phyloP scores from a whole-genome alignment of 805 yeast genomes.

The Yarrowia bubula region DNA sequence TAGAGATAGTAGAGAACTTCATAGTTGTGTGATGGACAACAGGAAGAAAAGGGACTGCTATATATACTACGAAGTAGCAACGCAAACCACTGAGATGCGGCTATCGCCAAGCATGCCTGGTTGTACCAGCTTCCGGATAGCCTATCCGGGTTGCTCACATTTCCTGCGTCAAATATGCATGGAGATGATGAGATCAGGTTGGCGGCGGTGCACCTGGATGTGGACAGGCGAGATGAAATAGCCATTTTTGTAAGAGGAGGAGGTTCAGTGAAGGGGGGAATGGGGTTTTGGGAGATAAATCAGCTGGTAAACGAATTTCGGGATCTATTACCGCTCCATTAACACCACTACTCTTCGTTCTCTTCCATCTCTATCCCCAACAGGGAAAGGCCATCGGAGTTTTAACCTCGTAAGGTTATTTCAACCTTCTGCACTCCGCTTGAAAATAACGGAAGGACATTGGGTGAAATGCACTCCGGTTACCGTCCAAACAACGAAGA shows the following conservation, averaged over 20 bases:
- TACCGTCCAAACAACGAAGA: too few species aligned
- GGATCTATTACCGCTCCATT: background rate
- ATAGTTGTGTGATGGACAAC: background rate
- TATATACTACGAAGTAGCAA: background rate
- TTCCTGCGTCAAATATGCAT: background rate
- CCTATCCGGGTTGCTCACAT: constrained; percentile 4
- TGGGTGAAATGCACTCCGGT: background rate
- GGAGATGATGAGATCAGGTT: background rate
- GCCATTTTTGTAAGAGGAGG: background rate
- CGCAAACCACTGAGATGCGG: background rate
- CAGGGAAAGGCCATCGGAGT: background rate
- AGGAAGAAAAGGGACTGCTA: background rate
- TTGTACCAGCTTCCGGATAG: background rate
- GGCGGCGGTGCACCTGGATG: too few species aligned
- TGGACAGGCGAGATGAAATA: background rate
- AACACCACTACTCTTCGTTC: background rate
- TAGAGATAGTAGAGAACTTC: constrained; percentile 4
- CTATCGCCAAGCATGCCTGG: background rate
- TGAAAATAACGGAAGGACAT: background rate
- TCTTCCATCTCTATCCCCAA: background rate
- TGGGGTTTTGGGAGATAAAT: too few species aligned
- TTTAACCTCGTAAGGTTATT: background rate
- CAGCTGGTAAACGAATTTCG: too few species aligned
- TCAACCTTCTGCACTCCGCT: background rate
- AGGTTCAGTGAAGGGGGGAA: too few species aligned